Percentiles rank a stretch among this genome's conserved stretches.
phyloP scores from a whole-genome alignment of 371 early-diverging fungal genomes.

The Choanephora cucurbitarum region DNA sequence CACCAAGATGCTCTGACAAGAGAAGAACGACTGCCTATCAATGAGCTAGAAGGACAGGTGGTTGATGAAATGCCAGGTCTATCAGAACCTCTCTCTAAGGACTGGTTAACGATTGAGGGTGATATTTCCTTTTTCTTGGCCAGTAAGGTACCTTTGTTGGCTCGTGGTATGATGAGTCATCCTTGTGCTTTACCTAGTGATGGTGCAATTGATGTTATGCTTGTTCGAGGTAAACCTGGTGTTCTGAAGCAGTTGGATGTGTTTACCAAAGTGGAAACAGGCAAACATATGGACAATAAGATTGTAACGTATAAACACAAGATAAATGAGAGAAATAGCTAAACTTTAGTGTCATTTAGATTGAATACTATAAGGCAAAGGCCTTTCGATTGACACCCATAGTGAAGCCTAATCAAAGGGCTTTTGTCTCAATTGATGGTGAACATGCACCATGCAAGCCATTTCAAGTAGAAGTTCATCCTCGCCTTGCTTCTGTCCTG shows the following conservation, averaged over 20 bases:
- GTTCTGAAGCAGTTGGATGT: conserved; percentile 36
- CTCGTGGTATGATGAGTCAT: conserved; percentile 55
- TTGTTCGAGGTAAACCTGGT: conserved; percentile 44
- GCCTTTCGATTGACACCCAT: conserved; percentile 60
- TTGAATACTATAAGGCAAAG: conserved; percentile 64
- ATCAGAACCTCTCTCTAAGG: conserved; percentile 45
- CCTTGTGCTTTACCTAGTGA: conserved; percentile 63
- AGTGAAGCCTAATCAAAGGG: conserved; percentile 33
- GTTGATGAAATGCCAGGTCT: conserved; percentile 37
- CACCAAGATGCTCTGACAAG: conserved; percentile 10
- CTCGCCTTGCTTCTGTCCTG: conserved; percentile 50
- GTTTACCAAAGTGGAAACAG: conserved; percentile 55
- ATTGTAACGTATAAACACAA: conserved; percentile 37
- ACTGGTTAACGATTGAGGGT: conserved; percentile 54
- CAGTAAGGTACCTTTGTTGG: conserved; percentile 59
- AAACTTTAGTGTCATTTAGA: no score
- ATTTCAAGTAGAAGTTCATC: conserved; percentile 66
- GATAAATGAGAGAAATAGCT: no score
- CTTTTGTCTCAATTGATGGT: conserved; percentile 64
- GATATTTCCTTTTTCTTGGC: conserved; percentile 51
- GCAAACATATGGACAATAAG: conserved; percentile 50
- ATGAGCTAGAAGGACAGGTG: conserved; percentile 4
- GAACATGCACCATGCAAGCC: conserved; percentile 60
- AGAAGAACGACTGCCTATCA: conserved; percentile 5
- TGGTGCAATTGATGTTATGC: conserved; percentile 55